Conservation (phyloP, 371 early-diverging fungal species). For the Mortierella sp. region DNA sequence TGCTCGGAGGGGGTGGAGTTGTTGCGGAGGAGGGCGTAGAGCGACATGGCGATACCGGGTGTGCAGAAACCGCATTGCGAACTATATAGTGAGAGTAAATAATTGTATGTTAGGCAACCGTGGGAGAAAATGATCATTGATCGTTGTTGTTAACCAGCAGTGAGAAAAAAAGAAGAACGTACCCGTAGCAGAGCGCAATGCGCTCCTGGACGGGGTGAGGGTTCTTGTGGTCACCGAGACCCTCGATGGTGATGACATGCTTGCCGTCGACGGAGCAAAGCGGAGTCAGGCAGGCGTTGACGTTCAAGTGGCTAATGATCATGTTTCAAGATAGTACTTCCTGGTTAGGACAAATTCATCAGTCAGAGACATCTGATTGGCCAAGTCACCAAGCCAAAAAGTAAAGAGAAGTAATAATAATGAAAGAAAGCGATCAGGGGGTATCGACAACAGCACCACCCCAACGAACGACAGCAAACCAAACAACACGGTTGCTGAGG, state of each 20-base stretch:
- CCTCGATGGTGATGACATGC: constrained; percentile 87
- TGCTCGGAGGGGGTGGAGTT: constrained; percentile 71
- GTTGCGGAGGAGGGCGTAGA: constrained; percentile 78
- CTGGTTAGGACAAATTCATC: not conserved
- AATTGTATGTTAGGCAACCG: not conserved
- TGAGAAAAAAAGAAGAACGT: constrained; percentile 5
- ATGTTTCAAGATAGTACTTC: not conserved
- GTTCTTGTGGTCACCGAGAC: constrained; percentile 72
- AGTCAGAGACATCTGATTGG: constrained; percentile 1
- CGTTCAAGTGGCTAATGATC: constrained; percentile 62
- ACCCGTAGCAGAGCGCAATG: constrained; percentile 70
- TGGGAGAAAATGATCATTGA: not conserved
- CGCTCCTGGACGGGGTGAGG: constrained; percentile 83
- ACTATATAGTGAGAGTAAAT: constrained; percentile 32
- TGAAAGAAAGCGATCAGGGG: not conserved
- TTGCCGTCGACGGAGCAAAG: constrained; percentile 79
- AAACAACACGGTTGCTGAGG: not conserved
- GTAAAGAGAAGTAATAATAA: not conserved
- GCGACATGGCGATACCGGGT: constrained; percentile 87
- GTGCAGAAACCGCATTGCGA: constrained; percentile 91
- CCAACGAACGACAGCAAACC: not conserved
- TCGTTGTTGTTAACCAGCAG: not conserved
- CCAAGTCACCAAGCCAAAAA: not conserved
- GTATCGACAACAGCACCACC: not conserved
- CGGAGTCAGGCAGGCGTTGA: constrained; percentile 83